Conservation (phyloP, 1,284 basidiomycete species). For the Sphaerobolus stellatus region DNA sequence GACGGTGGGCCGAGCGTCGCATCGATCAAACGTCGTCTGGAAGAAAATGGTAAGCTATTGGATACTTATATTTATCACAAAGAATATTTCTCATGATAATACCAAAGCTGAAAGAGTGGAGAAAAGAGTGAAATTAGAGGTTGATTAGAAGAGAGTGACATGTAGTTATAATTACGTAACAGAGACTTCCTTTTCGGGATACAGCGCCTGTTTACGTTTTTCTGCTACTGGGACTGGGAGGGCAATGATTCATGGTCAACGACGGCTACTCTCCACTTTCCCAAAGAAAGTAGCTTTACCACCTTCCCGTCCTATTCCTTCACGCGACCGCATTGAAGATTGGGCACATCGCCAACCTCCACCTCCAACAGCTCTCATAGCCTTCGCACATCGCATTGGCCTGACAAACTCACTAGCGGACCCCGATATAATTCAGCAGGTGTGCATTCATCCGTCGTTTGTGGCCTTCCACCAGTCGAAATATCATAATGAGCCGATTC, state of each 20-base stretch:
- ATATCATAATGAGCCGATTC: constrained; percentile 51
- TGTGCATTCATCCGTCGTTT: constrained; percentile 82
- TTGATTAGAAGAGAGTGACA: background rate
- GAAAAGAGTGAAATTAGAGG: constrained; percentile 1
- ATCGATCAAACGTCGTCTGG: too few species aligned
- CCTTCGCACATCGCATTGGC: constrained; percentile 74
- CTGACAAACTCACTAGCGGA: constrained; percentile 53
- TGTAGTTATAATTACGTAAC: background rate
- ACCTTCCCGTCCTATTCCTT: constrained; percentile 5
- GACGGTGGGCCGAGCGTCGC: too few species aligned
- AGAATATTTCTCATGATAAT: background rate
- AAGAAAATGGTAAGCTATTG: background rate
- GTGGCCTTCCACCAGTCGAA: constrained; percentile 53
- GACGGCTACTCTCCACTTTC: constrained; percentile 11
- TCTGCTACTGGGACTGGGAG: constrained; percentile 4
- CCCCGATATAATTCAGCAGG: constrained; percentile 60
- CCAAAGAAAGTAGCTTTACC: constrained; percentile 9
- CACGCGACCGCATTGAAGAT: constrained; percentile 40
- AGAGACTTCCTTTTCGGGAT: background rate
- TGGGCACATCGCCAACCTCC: constrained; percentile 76
- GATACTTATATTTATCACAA: background rate
- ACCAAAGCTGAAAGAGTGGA: background rate
- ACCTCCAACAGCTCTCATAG: constrained; percentile 66
- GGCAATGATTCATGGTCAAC: constrained; percentile 12
- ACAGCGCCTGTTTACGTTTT: constrained; percentile 6